Evolutionary conservation across 352 stramenopile genomes (phyloP).

Genomic region (Phytophthora litchii): DNA sequence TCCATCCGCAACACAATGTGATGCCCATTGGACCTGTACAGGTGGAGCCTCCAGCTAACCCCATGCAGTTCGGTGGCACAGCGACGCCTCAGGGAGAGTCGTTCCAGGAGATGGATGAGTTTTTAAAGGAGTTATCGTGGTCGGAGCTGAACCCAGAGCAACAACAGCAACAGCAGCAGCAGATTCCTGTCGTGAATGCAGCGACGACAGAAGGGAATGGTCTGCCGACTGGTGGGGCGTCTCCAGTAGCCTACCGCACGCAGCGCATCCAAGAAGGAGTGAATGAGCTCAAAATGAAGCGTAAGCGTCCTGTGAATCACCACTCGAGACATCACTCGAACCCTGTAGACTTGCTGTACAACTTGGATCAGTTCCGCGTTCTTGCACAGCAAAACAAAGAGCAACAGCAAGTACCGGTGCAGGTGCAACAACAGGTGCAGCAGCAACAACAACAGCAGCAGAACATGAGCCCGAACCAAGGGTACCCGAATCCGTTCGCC

Average conservation of each 20-base stretch:
- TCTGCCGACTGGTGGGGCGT: slow-evolving; percentile 19
- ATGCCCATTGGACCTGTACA: slow-evolving; percentile 41
- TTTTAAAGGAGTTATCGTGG: slow-evolving; percentile 53
- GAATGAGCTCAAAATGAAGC: slow-evolving; percentile 83
- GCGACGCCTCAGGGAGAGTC: slow-evolving; percentile 25
- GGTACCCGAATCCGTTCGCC: slow-evolving; percentile 40
- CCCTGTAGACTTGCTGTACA: slow-evolving; percentile 77
- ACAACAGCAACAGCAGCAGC: slow-evolving; percentile 19
- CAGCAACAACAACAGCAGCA: slow-evolving; percentile 25
- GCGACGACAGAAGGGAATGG: slow-evolving; percentile 18
- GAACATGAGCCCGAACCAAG: slow-evolving; percentile 35
- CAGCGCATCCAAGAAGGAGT: slow-evolving; percentile 71
- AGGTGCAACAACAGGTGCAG: slow-evolving; percentile 26
- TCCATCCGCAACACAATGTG: slow-evolving; percentile 32
- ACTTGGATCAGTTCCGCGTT: slow-evolving; percentile 75
- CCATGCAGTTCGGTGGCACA: slow-evolving; percentile 27
- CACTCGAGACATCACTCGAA: slow-evolving; percentile 78
- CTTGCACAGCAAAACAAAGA: slow-evolving; percentile 68
- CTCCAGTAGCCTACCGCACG: slow-evolving; percentile 53
- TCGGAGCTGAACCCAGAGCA: slow-evolving; percentile 40
- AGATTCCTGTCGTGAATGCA: slow-evolving; percentile 8
- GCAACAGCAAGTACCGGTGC: slow-evolving; percentile 39
- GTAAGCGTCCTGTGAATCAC: slow-evolving; percentile 60
- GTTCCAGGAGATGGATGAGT: slow-evolving; percentile 66
- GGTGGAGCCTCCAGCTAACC: slow-evolving; percentile 25